Evolutionary conservation across 306 rosid species (phyloP).

Genomic region (Amphicarpaea edgeworthii): DNA sequence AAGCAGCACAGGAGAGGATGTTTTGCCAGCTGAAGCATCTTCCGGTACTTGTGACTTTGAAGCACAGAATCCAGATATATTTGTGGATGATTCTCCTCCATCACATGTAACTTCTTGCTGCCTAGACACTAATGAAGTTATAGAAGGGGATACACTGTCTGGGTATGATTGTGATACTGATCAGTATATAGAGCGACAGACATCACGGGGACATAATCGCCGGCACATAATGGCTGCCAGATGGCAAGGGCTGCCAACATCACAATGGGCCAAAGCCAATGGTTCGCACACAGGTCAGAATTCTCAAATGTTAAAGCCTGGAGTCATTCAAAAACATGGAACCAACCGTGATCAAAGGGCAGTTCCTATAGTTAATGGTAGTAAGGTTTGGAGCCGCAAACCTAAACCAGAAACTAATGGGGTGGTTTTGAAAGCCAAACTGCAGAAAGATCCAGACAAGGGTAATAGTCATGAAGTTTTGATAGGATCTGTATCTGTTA

Average conservation of each 20-base stretch:
- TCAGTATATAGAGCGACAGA: constrained; percentile 59
- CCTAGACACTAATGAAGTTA: constrained; percentile 55
- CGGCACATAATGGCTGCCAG: constrained; percentile 48
- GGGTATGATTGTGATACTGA: constrained; percentile 52
- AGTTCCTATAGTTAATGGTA: constrained; percentile 49
- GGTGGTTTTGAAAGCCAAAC: constrained; percentile 53
- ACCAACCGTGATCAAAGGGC: constrained; percentile 60
- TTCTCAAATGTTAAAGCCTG: constrained; percentile 65
- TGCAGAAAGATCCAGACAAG: constrained; percentile 61
- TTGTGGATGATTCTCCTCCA: constrained; percentile 47
- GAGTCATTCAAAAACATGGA: constrained; percentile 63
- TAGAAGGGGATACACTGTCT: constrained; percentile 51
- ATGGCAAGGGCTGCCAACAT: constrained; percentile 65
- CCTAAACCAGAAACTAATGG: constrained; percentile 67
- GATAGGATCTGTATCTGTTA: constrained; percentile 88
- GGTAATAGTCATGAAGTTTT: constrained; percentile 71
- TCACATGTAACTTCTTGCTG: constrained; percentile 49
- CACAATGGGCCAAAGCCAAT: constrained; percentile 58
- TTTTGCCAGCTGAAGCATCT: constrained; percentile 59
- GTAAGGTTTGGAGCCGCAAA: constrained; percentile 85
- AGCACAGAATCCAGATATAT: constrained; percentile 44
- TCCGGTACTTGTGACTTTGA: constrained; percentile 48
- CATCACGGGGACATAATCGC: constrained; percentile 51
- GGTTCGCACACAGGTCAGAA: constrained; percentile 58
- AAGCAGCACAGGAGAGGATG: constrained; percentile 52